A percentile compares a stretch with the other conserved stretches of the same genome.
phyloP scores from a whole-genome alignment of 805 yeast species.

The Brettanomyces custersianus region DNA sequence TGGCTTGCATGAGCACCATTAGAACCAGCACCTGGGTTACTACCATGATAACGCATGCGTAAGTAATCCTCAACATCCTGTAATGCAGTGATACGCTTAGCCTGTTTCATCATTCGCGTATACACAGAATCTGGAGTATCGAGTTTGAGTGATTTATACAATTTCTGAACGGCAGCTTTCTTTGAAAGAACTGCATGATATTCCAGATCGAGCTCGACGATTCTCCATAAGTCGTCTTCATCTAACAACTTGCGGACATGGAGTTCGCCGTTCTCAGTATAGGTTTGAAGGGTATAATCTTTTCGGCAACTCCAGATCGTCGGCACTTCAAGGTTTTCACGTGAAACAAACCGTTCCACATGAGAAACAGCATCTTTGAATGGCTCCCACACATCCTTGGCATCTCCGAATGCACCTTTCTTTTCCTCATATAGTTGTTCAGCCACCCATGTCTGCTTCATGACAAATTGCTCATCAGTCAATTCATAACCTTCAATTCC shows the following conservation, averaged over 20 bases:
- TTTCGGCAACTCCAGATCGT: constrained; percentile 93
- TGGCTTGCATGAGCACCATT: no score
- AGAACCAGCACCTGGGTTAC: constrained; percentile 10
- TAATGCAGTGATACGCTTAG: constrained; percentile 62
- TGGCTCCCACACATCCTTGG: constrained; percentile 30
- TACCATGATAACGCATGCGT: constrained; percentile 40
- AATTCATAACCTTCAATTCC: constrained; percentile 62
- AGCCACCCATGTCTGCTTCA: constrained; percentile 79
- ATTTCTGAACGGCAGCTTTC: constrained; percentile 45
- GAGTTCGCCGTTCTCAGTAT: constrained; percentile 31
- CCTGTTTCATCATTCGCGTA: constrained; percentile 43
- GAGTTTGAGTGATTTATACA: constrained; percentile 45
- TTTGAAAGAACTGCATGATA: constrained; percentile 79
- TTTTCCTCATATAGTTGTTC: constrained; percentile 54
- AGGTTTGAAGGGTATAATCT: constrained; percentile 65
- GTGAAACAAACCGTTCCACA: constrained; percentile 62
- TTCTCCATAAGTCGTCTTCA: constrained; percentile 90
- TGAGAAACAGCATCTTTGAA: constrained; percentile 64
- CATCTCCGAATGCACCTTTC: constrained; percentile 29
- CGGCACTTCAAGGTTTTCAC: constrained; percentile 84
- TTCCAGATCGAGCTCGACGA: constrained; percentile 77
- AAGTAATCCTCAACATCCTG: constrained; percentile 85
- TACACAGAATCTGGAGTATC: constrained; percentile 50
- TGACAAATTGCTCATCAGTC: constrained; percentile 54
- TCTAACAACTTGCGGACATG: constrained; percentile 44